Percentiles rank a stretch among this genome's conserved stretches.
These are phyloP conservation scores for Mortierella sp. DNA, from an alignment of 371 early-diverging fungal species.

Conservation along the genomic window DNA sequence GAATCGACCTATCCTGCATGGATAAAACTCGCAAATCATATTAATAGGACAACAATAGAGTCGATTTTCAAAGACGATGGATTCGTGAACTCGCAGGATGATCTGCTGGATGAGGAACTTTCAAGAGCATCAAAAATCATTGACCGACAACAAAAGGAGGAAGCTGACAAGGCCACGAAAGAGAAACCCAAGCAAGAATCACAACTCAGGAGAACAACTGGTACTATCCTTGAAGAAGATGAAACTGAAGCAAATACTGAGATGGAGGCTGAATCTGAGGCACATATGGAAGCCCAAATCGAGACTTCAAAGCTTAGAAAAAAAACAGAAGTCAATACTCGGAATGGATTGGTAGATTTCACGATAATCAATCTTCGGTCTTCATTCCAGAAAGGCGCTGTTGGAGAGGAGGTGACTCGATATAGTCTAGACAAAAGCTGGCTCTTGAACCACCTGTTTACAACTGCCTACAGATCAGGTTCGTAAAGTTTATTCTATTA, in stretches of 20 bases:
- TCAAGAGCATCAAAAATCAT: slow-evolving; percentile 37
- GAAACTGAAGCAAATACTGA: slow-evolving; percentile 60
- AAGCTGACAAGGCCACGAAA: neutral
- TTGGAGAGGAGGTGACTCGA: slow-evolving; percentile 77
- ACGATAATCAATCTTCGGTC: slow-evolving; percentile 80
- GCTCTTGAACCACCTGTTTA: slow-evolving; percentile 69
- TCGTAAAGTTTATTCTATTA: neutral
- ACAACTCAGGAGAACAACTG: slow-evolving; percentile 19
- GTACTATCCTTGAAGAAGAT: slow-evolving; percentile 49
- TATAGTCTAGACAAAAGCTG: slow-evolving; percentile 94
- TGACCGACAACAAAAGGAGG: slow-evolving; percentile 32
- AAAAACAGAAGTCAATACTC: slow-evolving; percentile 1
- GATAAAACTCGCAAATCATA: slow-evolving; percentile 75
- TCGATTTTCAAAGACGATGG: slow-evolving; percentile 75
- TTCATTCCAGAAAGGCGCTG: slow-evolving; percentile 84
- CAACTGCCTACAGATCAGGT: slow-evolving; percentile 35
- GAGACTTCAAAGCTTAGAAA: slow-evolving; percentile 7
- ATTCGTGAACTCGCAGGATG: slow-evolving; percentile 62
- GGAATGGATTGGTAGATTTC: slow-evolving; percentile 54
- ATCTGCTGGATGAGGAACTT: slow-evolving; percentile 57
- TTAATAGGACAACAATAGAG: slow-evolving; percentile 67
- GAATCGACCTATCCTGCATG: slow-evolving; percentile 75
- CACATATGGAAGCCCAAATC: neutral
- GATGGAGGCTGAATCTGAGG: slow-evolving; percentile 10
- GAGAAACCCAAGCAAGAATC: slow-evolving; percentile 1